Conservation (phyloP, 2,329 filamentous ascomycete genomes). For the Madurella fahalii region DNA sequence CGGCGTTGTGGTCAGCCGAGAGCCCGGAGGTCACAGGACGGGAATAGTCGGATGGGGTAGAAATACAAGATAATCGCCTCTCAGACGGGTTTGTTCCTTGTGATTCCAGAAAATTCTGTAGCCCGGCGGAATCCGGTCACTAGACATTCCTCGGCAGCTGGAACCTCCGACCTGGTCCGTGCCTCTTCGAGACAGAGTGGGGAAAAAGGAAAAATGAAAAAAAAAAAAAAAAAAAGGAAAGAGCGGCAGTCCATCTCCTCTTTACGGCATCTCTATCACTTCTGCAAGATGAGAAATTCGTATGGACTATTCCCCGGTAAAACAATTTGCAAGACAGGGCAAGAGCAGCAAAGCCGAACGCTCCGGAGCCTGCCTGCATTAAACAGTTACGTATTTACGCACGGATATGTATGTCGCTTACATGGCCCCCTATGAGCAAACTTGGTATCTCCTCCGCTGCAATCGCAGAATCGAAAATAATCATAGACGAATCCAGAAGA, state of each 20-base stretch:
- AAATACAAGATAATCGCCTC: not conserved
- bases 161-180: constrained; percentile 10
- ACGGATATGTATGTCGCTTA: not conserved
- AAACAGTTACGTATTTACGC: constrained; percentile 10
- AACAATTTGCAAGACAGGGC: not conserved
- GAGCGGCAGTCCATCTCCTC: too few species aligned
- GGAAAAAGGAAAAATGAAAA: too few species aligned
- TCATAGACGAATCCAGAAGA: constrained; percentile 1
- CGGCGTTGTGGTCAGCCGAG: constrained; percentile 13
- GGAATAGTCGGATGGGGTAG: not conserved
- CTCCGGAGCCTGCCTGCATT: constrained; percentile 1
- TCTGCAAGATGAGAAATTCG: too few species aligned
- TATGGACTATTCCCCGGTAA: not conserved
- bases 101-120: constrained; percentile 1
- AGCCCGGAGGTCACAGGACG: constrained; percentile 6
- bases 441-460: constrained; percentile 20
- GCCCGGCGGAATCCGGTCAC: not conserved
- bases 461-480: constrained; percentile 1
- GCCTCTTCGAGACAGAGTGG: not conserved
- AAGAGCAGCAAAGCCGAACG: not conserved
- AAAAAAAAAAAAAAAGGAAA: too few species aligned
- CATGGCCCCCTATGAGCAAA: not conserved
- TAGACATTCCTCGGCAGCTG: not conserved
- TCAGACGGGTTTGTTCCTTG: too few species aligned
- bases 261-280: too few species aligned